Percentiles rank a stretch among this genome's conserved stretches.
Evolutionary conservation across 768 basidiomycete genomes (phyloP).

Genomic region (Galerina marginata): DNA sequence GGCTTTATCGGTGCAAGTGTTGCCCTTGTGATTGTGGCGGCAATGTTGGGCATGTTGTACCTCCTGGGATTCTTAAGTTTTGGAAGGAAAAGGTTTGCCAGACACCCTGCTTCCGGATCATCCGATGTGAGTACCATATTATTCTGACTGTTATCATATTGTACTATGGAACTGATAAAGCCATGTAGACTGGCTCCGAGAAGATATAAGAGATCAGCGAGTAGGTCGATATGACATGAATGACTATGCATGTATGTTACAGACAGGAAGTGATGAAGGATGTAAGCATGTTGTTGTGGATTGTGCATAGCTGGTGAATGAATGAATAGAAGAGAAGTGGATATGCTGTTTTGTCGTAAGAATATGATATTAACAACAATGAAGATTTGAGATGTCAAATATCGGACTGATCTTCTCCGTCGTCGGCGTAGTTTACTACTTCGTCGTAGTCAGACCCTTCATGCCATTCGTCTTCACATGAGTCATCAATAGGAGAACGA

Average conservation of each 20-base stretch:
- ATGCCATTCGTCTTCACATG: slow-evolving; percentile 57
- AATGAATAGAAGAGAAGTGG: background rate
- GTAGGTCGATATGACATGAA: slow-evolving; percentile 47
- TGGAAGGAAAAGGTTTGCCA: too few relatives aligned
- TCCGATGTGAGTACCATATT: background rate
- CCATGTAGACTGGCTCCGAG: slow-evolving; percentile 7
- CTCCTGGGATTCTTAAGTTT: too few relatives aligned
- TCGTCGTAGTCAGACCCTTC: slow-evolving; percentile 57
- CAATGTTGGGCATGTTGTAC: too few relatives aligned
- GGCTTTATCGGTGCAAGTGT: slow-evolving; percentile 71
- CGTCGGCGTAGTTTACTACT: slow-evolving; percentile 13
- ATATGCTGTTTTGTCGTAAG: too few relatives aligned
- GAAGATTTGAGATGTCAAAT: too few relatives aligned
- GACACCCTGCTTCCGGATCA: too few relatives aligned
- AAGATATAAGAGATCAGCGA: slow-evolving; percentile 2
- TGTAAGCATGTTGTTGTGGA: background rate
- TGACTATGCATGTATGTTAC: background rate
- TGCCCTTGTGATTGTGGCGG: slow-evolving; percentile 43
- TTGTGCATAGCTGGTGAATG: background rate
- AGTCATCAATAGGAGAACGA: background rate
- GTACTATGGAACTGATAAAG: background rate
- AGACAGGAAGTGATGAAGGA: background rate
- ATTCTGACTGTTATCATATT: background rate
- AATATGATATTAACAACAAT: too few relatives aligned
- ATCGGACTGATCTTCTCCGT: slow-evolving; percentile 40